Evolutionary conservation across 2,329 filamentous ascomycete species (phyloP).

Genomic region (Coniochaeta sp.): DNA sequence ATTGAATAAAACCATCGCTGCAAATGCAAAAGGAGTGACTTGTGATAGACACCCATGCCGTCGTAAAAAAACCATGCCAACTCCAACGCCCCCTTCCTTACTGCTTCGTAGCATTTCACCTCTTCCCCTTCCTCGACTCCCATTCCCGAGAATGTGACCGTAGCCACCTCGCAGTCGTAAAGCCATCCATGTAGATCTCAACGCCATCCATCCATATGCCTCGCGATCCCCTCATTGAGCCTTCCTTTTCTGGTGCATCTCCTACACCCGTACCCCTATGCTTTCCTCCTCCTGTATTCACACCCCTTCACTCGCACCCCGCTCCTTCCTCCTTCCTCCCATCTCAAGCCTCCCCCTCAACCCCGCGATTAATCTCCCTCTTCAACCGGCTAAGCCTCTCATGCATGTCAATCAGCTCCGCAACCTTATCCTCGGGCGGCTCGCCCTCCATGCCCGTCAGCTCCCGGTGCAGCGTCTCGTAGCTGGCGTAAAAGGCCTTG

Average conservation of each 20-base stretch:
- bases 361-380: conserved; percentile 46
- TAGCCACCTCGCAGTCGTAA: too few relatives aligned
- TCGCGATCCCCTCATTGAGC: too few relatives aligned
- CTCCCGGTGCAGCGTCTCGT: conserved; percentile 49
- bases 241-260: background rate
- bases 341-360: conserved; percentile 15
- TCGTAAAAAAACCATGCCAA: too few relatives aligned
- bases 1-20: background rate
- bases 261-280: background rate
- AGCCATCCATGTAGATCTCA: too few relatives aligned
- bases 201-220: too few relatives aligned
- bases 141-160: too few relatives aligned
- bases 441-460: conserved; percentile 41
- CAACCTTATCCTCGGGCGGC: conserved; percentile 44
- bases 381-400: conserved; percentile 49
- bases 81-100: too few relatives aligned
- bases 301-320: conserved; percentile 2
- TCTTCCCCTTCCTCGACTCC: too few relatives aligned
- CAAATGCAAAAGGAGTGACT: background rate
- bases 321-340: too few relatives aligned
- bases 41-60: background rate
- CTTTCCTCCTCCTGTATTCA: background rate
- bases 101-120: too few relatives aligned
- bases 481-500: conserved; percentile 48
- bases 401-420: conserved; percentile 46